Evolutionary conservation across 768 basidiomycete species (phyloP), one percentile per base, ranked within the genome.

Genomic region (Termitomyces sp.): DNA sequence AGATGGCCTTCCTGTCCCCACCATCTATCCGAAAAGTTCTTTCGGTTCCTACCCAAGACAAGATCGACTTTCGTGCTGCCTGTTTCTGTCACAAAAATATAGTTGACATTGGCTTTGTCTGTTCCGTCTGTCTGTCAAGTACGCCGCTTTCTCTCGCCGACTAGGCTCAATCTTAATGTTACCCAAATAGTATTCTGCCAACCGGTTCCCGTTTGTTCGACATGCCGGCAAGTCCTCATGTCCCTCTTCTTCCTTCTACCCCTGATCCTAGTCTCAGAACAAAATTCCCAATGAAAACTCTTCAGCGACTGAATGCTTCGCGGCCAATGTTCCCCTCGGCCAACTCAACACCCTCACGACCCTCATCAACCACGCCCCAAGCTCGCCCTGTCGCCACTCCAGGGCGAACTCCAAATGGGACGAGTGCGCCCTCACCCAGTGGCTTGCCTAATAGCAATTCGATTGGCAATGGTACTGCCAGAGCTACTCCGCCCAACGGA

Each of bases 1-100:
- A 98, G 95, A 94, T 95, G 86, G 83, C 90, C 27, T 97, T 81
- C 61, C 74, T 80, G 25, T 72, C 79, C 8, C 72, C 76, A 12
- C 77, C 75, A 46, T 76, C 86, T 7, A 82, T 96, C 52, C 86
- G 95, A 43, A 83, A 82, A 65, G 77, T 85, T 46, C 77, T 98
- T 35, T 84, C 89, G 0, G 85, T 92, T 21, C 96, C 96, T 1
- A 92, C 92, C 6, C 94, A 97, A 72, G 95, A 98, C 69, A 89
- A 85, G 66, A 89, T 98, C 58, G 97, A 98, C 71, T 96, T 98
- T 68, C 84, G 97, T 31, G 97, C 97, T 0, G 96, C 95, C 8
- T 98, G 96, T 69, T 98, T 99, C 77, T 99, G 97, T 74, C 97
- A 98, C 73, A 97, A 98, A 70, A 88, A 89, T 53, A 96, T 97